Evolutionary conservation across 2,329 filamentous ascomycete species (phyloP).

Genomic region (Talaromyces sp.): DNA sequence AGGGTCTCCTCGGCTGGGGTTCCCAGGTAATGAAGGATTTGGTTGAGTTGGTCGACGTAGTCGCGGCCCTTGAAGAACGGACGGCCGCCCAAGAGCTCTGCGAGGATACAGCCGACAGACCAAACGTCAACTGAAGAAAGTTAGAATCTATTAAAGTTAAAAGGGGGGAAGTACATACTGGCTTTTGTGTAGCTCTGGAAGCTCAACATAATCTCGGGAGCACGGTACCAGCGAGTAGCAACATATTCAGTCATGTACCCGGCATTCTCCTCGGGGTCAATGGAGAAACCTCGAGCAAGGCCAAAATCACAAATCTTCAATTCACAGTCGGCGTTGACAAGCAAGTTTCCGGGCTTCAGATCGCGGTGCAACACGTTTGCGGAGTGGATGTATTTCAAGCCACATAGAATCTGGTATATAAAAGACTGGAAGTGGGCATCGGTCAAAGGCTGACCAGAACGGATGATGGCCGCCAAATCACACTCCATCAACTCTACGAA

Average conservation of each 20-base stretch:
- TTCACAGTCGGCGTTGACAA: constrained; percentile 98
- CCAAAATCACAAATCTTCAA: constrained; percentile 99
- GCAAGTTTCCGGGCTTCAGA: constrained; percentile 91
- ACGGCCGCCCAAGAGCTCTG: constrained; percentile 88
- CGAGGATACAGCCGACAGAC: constrained; percentile 97
- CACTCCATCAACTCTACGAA: constrained; percentile 92
- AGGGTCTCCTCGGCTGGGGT: constrained; percentile 95
- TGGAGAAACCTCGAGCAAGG: constrained; percentile 89
- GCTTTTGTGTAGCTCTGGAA: constrained; percentile 99
- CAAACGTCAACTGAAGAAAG: constrained; percentile 73
- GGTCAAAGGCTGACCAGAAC: constrained; percentile 92
- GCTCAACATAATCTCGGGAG: constrained; percentile 98
- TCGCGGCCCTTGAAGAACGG: constrained; percentile 99
- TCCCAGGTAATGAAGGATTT: constrained; percentile 95
- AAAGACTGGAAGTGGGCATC: constrained; percentile 99
- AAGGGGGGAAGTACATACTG: constrained; percentile 60
- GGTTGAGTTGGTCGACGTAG: constrained; percentile 98
- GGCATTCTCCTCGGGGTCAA: constrained; percentile 96
- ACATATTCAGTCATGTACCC: constrained; percentile 99
- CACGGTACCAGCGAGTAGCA: constrained; percentile 96
- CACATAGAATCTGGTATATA: constrained; percentile 99
- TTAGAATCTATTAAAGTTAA: constrained; percentile 13
- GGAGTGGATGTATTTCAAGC: constrained; percentile 98
- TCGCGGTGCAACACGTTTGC: constrained; percentile 97
- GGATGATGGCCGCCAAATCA: constrained; percentile 94